Base-by-base conservation (phyloP, 2,329 filamentous ascomycete genomes). In the Xylariaceae sp. region DNA sequence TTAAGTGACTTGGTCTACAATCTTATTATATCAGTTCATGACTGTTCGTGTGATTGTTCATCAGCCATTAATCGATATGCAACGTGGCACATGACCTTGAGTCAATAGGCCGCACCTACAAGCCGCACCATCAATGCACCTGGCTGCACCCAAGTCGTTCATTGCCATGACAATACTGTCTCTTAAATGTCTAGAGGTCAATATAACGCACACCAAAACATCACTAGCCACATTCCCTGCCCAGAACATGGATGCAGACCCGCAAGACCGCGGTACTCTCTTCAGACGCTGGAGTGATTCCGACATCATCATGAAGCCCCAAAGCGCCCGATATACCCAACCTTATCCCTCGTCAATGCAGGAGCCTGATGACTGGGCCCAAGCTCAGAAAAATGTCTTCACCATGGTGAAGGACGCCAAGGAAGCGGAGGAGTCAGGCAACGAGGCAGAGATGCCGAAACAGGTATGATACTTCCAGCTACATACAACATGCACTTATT, bases 81-180 rank as follows among this genome's bases (percentile, higher is more conserved):
- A 54, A 41, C 51, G 40, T 33, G 36, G 33, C 49, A 31, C 40
- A 50, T 53, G 49, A 37, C 44, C 45, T 34, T 56, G 47, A 60
- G 19, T 60, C 58, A 43, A 50, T 41, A 21, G 34, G 28, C 58
- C 50, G 53, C 58, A 57, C 28, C 12, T 36, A 26, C 49, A 53
- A 53, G 57, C 57, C 53, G 57, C 57, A 49, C 48, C n/a, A 7
- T 45, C 29, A 21, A 39, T 51, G 33, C 39, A 28, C 39, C 44
- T 24, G 24, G 17, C 36, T 33, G 19, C 40, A 37, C 19, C 39
- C 39, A 26, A 21, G 14, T 6, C 24, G 41, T n/a, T n/a, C 53
- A 56, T 56, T 5, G 17, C 36, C 14, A 31, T 29, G 16, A 23
- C 23, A 43, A 14, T 19, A 34, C 47, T 6, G 6, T 2, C 14